A percentile compares a stretch with the other conserved stretches of the same genome.
Conservation (phyloP, 257 asterid genomes). For the Solanum bulbocastanum region DNA sequence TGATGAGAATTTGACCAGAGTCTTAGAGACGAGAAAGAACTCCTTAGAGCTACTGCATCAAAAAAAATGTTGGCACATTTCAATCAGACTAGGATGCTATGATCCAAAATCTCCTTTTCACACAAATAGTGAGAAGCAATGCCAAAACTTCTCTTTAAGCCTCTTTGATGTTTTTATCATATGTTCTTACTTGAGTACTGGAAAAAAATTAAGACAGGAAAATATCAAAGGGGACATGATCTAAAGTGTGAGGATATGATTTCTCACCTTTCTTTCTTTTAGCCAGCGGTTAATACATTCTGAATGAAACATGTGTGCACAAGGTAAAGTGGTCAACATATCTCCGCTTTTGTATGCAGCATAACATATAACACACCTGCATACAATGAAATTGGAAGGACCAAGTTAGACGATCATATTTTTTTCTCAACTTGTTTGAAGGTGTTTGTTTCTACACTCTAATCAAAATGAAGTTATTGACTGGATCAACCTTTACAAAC, state of each 20-base stretch:
- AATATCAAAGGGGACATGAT: not conserved
- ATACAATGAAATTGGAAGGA: not conserved
- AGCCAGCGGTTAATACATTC: slow-evolving; percentile 69
- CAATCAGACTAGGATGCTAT: not conserved
- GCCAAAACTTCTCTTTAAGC: not conserved
- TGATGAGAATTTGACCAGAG: not conserved
- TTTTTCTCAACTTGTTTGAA: not conserved
- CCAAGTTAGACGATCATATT: not conserved
- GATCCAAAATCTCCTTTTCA: not conserved
- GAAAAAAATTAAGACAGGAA: not conserved
- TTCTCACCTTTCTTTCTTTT: slow-evolving; percentile 51
- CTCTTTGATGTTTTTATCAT: not conserved
- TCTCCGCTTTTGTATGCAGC: slow-evolving; percentile 50
- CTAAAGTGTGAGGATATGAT: not conserved
- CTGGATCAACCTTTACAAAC: not conserved
- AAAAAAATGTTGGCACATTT: not conserved
- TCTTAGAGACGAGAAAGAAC: not conserved
- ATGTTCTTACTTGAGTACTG: not conserved
- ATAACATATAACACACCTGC: slow-evolving; percentile 82
- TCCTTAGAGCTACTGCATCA: not conserved
- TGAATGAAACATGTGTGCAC: slow-evolving; percentile 78
- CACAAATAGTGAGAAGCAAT: not conserved
- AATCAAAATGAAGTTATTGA: not conserved
- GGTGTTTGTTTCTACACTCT: not conserved
- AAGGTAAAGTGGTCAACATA: slow-evolving; percentile 63